These are phyloP conservation scores for Zychaea mexicana DNA, from an alignment of 371 early-diverging fungal species.

Conservation along the genomic window DNA sequence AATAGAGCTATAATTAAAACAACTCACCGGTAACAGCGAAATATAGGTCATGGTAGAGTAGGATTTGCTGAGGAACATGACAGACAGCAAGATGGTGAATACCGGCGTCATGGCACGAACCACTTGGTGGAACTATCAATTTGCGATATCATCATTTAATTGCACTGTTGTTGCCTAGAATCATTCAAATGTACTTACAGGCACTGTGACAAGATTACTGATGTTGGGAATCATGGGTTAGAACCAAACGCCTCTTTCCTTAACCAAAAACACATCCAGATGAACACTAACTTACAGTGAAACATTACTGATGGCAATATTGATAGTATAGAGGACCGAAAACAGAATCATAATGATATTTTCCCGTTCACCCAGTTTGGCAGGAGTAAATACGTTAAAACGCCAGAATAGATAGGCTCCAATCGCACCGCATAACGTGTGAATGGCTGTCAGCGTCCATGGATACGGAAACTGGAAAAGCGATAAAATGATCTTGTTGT, in stretches of 20 bases:
- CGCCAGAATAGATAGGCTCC: conserved; percentile 59
- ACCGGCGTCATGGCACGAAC: conserved; percentile 88
- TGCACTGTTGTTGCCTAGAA: no score
- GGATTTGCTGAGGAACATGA: conserved; percentile 58
- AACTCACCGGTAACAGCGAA: conserved; percentile 64
- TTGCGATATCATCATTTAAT: background rate
- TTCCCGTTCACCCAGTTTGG: conserved; percentile 60
- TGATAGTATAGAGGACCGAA: conserved; percentile 86
- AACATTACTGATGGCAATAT: conserved; percentile 87
- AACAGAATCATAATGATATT: conserved; percentile 75
- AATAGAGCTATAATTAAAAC: background rate
- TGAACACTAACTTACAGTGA: conserved; percentile 75
- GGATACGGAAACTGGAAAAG: conserved; percentile 85
- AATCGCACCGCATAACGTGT: conserved; percentile 72
- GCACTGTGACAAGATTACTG: conserved; percentile 50
- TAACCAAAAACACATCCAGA: no score
- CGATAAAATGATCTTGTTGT: conserved; percentile 81
- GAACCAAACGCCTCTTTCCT: no score
- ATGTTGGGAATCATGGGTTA: background rate
- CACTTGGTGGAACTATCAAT: conserved; percentile 79
- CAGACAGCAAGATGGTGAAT: conserved; percentile 74
- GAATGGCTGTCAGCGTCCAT: conserved; percentile 88
- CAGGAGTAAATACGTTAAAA: conserved; percentile 63
- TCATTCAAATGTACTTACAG: conserved; percentile 30
- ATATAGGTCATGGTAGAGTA: conserved; percentile 63